These are phyloP conservation scores for Jatropha multifida DNA, from an alignment of 441 rosid species.

Conservation along the genomic window DNA sequence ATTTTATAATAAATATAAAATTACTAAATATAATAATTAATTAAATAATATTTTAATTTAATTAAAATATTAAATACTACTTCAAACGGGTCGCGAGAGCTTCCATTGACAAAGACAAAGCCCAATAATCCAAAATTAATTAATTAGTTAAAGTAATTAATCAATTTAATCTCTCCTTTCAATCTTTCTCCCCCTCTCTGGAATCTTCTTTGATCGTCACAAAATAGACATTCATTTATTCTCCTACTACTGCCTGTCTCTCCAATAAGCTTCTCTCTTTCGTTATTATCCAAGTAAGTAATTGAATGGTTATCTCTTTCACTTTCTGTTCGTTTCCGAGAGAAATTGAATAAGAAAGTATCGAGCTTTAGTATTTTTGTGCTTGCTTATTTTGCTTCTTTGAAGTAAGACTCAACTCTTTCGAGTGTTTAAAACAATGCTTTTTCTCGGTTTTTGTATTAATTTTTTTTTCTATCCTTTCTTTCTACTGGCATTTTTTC, in stretches of 20 bases:
- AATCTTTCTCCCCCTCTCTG: slow-evolving; percentile 20
- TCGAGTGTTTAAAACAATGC: neutral
- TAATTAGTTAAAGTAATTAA: neutral
- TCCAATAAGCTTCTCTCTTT: neutral
- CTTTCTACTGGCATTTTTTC: neutral
- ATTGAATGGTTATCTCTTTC: neutral
- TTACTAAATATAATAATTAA: too few relatives aligned
- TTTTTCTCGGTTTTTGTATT: neutral
- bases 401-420: neutral
- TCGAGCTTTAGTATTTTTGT: neutral
- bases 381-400: neutral
- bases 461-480: neutral
- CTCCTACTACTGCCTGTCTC: neutral
- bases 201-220: slow-evolving; percentile 43
- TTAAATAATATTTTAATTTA: too few relatives aligned
- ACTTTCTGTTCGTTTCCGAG: slow-evolving; percentile 9
- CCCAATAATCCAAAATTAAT: neutral
- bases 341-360: neutral
- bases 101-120: too few relatives aligned
- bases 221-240: slow-evolving; percentile 5
- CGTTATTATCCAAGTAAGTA: neutral
- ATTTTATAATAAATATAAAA: too few relatives aligned
- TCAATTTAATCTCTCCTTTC: neutral
- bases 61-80: too few relatives aligned
- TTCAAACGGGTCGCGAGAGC: too few relatives aligned